phyloP scores from a whole-genome alignment of 768 basidiomycete genomes.

The Amanita exitialis region DNA sequence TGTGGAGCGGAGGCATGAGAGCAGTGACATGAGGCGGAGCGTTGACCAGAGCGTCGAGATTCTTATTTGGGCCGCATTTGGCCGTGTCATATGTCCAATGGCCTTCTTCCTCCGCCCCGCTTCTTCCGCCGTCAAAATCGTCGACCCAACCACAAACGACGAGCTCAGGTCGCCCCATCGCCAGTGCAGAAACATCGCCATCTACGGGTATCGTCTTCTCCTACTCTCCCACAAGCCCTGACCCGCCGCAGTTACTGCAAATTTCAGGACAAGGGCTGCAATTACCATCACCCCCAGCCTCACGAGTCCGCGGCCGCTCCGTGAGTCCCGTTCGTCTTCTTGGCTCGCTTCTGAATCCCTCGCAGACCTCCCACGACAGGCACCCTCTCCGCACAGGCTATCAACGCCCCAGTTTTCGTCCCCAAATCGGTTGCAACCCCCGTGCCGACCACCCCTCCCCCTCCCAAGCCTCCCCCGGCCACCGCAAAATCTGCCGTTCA shows the following conservation, averaged over 20 bases:
- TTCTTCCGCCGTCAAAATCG: conserved; percentile 59
- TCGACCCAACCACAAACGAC: conserved; percentile 32
- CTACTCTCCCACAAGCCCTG: neutral
- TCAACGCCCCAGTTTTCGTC: conserved; percentile 80
- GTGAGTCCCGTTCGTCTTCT: conserved; percentile 20
- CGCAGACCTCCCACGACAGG: conserved; percentile 21
- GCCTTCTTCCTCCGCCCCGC: conserved; percentile 62
- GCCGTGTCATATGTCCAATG: too few species aligned
- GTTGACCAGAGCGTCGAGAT: neutral
- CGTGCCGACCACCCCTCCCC: conserved; percentile 19
- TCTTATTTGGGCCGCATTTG: too few species aligned
- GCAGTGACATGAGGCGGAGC: neutral
- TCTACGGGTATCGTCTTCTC: conserved; percentile 60
- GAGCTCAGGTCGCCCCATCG: conserved; percentile 41
- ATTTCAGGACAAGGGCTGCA: conserved; percentile 80
- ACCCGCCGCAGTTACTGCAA: conserved; percentile 55
- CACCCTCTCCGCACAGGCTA: conserved; percentile 47
- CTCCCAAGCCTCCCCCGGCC: neutral
- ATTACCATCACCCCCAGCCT: conserved; percentile 69
- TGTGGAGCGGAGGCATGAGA: neutral
- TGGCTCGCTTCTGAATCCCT: conserved; percentile 5
- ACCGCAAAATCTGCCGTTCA: too few species aligned
- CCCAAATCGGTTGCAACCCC: conserved; percentile 40
- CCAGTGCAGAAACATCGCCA: conserved; percentile 85
- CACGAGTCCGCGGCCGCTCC: conserved; percentile 10